A percentile compares a stretch with the other conserved stretches of the same genome.
Evolutionary conservation across 129 eudicot genomes (phyloP).

Genomic region (Artemisia argyi): DNA sequence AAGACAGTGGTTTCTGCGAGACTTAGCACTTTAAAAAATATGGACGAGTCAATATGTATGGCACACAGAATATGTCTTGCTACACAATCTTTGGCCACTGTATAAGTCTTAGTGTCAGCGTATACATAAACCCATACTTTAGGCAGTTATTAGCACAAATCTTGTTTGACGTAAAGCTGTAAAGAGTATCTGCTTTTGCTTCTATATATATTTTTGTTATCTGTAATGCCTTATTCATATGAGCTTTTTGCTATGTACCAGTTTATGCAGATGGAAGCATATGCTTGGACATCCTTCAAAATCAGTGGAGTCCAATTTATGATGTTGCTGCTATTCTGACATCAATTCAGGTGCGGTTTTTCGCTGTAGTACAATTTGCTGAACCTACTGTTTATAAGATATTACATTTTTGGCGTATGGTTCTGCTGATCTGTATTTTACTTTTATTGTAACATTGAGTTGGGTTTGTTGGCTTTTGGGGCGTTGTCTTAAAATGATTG

Average conservation of each 20-base stretch:
- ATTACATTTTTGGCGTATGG: not conserved
- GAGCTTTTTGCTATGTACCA: conserved; percentile 28
- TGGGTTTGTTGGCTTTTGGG: conserved; percentile 4
- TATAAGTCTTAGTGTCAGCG: not conserved
- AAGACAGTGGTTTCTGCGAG: not conserved
- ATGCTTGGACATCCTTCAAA: conserved; percentile 86
- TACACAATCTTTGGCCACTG: conserved; percentile 1
- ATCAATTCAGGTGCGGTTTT: conserved; percentile 67
- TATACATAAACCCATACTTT: not conserved
- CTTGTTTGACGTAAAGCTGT: conserved; percentile 4
- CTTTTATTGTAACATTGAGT: not conserved
- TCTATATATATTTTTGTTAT: not conserved
- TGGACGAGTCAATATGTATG: not conserved
- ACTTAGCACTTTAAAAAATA: not conserved
- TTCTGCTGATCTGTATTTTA: not conserved
- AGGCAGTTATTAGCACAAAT: not conserved
- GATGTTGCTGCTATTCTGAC: conserved; percentile 93
- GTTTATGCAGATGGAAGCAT: conserved; percentile 91
- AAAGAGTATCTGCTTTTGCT: conserved; percentile 5
- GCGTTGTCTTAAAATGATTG: conserved; percentile 4
- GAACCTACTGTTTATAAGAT: not conserved
- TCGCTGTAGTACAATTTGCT: conserved; percentile 8
- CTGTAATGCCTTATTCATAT: conserved; percentile 3
- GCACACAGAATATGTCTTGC: conserved; percentile 1
- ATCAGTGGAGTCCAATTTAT: conserved; percentile 97